Percentiles rank a stretch among this genome's conserved stretches.
Evolutionary conservation across 139 green algal genomes (phyloP).

Genomic region (Picochlorum costavermella): DNA sequence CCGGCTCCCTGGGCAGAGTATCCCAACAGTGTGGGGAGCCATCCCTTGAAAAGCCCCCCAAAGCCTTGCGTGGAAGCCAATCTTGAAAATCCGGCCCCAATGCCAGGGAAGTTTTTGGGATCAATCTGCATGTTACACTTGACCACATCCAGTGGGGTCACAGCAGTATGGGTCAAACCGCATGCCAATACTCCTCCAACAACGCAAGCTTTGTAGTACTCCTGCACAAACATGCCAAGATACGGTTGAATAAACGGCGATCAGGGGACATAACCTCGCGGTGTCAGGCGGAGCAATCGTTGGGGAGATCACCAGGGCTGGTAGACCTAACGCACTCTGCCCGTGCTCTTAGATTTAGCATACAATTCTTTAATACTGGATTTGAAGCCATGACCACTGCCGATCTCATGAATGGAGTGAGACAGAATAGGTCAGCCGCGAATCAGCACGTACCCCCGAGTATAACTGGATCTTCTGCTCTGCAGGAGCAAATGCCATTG

Average conservation of each 20-base stretch:
- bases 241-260: too few relatives aligned
- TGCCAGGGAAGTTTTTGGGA: constrained; percentile 55
- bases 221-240: constrained; percentile 17
- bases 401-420: neutral
- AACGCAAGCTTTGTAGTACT: constrained; percentile 74
- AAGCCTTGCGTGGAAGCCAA: constrained; percentile 56
- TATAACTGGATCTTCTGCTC: constrained; percentile 47
- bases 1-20: constrained; percentile 79
- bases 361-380: too few relatives aligned
- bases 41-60: constrained; percentile 65
- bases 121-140: constrained; percentile 89
- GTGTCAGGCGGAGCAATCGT: neutral
- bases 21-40: constrained; percentile 72
- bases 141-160: constrained; percentile 88
- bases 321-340: too few relatives aligned
- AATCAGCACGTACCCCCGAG: constrained; percentile 11
- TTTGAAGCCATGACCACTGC: too few relatives aligned
- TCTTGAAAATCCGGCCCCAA: constrained; percentile 55
- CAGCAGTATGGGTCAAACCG: constrained; percentile 48
- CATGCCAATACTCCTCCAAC: constrained; percentile 59
- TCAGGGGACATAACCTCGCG: too few relatives aligned
- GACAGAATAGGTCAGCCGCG: neutral
- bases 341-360: too few relatives aligned
- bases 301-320: neutral
- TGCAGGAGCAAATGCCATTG: constrained; percentile 15